Base-by-base conservation (phyloP, 139 green algal genomes). In the Closterium sp. region DNA sequence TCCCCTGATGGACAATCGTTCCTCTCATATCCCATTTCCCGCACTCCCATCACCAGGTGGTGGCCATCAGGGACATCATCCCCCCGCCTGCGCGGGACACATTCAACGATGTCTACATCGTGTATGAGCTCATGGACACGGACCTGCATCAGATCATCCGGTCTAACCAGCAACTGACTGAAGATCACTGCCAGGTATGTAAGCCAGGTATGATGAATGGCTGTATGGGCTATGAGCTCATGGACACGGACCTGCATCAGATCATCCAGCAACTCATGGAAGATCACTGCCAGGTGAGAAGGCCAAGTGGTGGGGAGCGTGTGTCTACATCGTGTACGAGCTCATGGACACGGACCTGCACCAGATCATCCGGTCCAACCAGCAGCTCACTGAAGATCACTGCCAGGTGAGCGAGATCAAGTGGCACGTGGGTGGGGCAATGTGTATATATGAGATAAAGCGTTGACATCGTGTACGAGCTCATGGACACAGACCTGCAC, bases 51-150 rank as follows among this genome's bases (percentile, higher is more conserved):
- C 32, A 38, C 17, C 91, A 92, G 87, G 87, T 96, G n/a, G 94
- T 96, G 22, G 31, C 34, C 11, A 96, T 96, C 31, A 85, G 50
- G 31, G 95, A 96, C 89, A 93, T 96, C 88, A 93, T 96, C 29
- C 92, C 62, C 24, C 89, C 91, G 31, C 86, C 86, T 22, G 42
- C 24, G 32, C 85, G 87, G 29, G 90, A 38, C 86, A 45, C 4
- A 9, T 97, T 94, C 93, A 92, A 96, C 29, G 95, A 97, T 88
- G 95, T 97, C 17, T 96, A 96, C 89, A 89, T 97, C 73, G 90
- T 96, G 45, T 97, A 97, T 89, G 95, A 97, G 91, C 92, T 97
- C 17, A n/a, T n/a, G n/a, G n/a, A n/a, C n/a, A n/a, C n/a, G n/a
- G n/a, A n/a, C n/a, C n/a, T n/a, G 89, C 94, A 97, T 89, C 95